Base-by-base conservation (phyloP, 176 grass and related monocot species). In the Zoysia japonica region DNA sequence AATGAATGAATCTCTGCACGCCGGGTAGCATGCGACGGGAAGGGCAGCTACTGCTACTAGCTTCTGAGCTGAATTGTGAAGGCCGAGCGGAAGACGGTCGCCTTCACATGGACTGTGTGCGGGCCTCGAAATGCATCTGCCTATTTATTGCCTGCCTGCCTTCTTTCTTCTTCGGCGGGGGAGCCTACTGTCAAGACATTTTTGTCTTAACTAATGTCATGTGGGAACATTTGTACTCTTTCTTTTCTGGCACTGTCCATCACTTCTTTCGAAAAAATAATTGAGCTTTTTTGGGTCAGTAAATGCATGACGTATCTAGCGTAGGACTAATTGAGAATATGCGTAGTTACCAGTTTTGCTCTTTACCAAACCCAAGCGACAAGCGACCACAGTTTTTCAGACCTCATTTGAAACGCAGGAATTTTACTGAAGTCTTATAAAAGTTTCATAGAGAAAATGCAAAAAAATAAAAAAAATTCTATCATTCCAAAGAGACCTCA, bases 11-110 rank as follows among this genome's bases (percentile, higher is more conserved):
- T 28, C 28, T 28, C 17, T 16, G 39, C 28, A 4, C 69, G 19
- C 47, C 49, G 5, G 41, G 55, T 40, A 54, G 49, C 19, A 61
- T 40, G 40, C 17, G 28, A 28, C 36, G n/a, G 16, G 2, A 67
- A 61, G 50, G 65, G 76, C 65, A 71, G 56, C 28, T 28, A 28
- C 28, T 28, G 28, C 28, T 28, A 28, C 28, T 52, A 78, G 44
- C 44, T 46, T 59, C 61, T 67, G 68, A 72, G 68, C 61, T 53
- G 81, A 84, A 79, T 69, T 53, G 80, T 73, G 45, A 68, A 68
- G 37, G 61, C 68, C 41, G 75, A 46, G 43, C 39, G 46, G 35
- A 44, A 75, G 41, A 12, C 56, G 65, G 69, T 79, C 81, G 62
- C 80, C 44, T 55, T 67, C 70, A 68, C 63, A 80, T 75, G 76